Base-by-base conservation (phyloP, 2,329 filamentous ascomycete genomes). In the Myriosclerotinia curreyana region DNA sequence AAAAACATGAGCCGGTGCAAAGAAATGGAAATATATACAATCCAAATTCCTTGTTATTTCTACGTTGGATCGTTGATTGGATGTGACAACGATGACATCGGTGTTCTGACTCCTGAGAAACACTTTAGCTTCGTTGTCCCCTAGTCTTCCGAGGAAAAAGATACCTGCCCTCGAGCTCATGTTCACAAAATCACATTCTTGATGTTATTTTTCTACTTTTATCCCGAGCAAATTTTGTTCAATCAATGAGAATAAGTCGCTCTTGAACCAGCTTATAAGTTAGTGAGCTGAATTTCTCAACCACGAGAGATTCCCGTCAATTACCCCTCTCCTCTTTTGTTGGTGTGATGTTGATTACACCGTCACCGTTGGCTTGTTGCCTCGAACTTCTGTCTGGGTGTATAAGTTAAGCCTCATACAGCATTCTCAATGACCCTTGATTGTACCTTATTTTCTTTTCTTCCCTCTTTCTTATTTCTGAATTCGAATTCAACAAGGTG, bases 71-170 rank as follows among this genome's bases (percentile, higher is more conserved):
- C 28, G 20, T 22, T 7, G n/a, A 17, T 25, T n/a, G 12, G 9
- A 28, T 20, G 28, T 15, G 5, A 74, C 66, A 53, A 74, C 64
- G 11, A 73, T 62, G n/a, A 72, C 66, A 40, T 74, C 55, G 31
- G 69, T 74, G 62, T 74, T 74, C 71, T 74, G n/a, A n/a, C n/a
- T n/a, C n/a, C n/a, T n/a, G 28, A 5, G 28, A 11, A 34, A n/a
- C 14, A 54, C n/a, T 14, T 66, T 17, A 36, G 56, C 48, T 70
- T 65, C 69, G 67, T n/a, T 44, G 11, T 31, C 34, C 14, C 6
- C 8, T 5, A 12, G 5, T 36, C 11, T 31, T 8, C 5, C 14
- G 49, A 17, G 6, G n/a, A 4, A 28, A 14, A 31, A 69, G 68
- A 46, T 67, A 74, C 72, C 60, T 70, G 69, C 42, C 42, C 71